A percentile compares a stretch with the other conserved stretches of the same genome.
Evolutionary conservation across 352 stramenopile genomes (phyloP).

Genomic region (Phytophthora hibernalis): DNA sequence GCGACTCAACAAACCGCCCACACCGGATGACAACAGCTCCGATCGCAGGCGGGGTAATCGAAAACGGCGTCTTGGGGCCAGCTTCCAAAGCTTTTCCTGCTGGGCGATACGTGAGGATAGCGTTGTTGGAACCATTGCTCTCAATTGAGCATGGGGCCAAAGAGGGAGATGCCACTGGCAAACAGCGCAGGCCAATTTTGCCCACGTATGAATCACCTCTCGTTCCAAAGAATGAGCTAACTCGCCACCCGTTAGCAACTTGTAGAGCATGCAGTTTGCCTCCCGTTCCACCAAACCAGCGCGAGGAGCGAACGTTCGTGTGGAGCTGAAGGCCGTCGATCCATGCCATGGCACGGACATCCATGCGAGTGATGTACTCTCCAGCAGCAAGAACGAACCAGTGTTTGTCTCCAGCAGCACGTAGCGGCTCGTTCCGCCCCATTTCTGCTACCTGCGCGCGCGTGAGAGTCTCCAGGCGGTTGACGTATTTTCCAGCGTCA

Average conservation of each 20-base stretch:
- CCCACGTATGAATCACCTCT: conserved; percentile 57
- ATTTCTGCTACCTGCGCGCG: conserved; percentile 49
- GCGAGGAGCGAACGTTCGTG: conserved; percentile 62
- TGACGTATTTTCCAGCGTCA: conserved; percentile 47
- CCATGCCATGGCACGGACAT: conserved; percentile 65
- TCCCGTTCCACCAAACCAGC: conserved; percentile 70
- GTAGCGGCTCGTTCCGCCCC: conserved; percentile 20
- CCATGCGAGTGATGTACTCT: conserved; percentile 63
- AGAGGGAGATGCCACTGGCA: conserved; percentile 17
- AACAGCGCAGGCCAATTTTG: conserved; percentile 51
- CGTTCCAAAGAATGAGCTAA: conserved; percentile 64
- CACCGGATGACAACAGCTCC: conserved; percentile 49
- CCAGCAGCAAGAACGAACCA: conserved; percentile 48
- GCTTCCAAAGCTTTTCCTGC: conserved; percentile 42
- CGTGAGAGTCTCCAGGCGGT: conserved; percentile 52
- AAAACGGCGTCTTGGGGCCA: conserved; percentile 35
- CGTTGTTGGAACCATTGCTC: background rate
- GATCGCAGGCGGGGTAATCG: conserved; percentile 8
- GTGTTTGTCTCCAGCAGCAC: conserved; percentile 43
- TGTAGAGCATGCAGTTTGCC: conserved; percentile 54
- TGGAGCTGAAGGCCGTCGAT: conserved; percentile 73
- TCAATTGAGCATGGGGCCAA: background rate
- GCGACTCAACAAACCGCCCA: conserved; percentile 42
- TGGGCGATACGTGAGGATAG: conserved; percentile 23
- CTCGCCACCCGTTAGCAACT: conserved; percentile 44